Evolutionary conservation across 768 basidiomycete genomes (phyloP).

Genomic region (Mycena metata): DNA sequence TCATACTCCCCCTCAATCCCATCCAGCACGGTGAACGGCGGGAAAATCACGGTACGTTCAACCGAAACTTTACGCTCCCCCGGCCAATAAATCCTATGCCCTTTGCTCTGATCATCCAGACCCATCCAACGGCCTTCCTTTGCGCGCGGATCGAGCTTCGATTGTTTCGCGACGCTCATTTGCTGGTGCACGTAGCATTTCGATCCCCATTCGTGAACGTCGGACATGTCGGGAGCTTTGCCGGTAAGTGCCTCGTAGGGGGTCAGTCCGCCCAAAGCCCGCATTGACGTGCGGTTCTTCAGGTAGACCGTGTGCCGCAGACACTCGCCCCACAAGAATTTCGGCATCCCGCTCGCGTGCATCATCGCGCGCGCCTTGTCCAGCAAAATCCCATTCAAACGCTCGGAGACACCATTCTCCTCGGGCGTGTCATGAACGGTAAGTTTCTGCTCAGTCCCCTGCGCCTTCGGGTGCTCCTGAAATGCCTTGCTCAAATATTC

Average conservation of each 20-base stretch:
- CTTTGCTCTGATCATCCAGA: conserved; percentile 28
- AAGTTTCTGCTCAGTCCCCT: conserved; percentile 40
- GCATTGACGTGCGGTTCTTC: conserved; percentile 33
- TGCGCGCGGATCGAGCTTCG: conserved; percentile 19
- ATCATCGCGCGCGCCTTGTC: conserved; percentile 42
- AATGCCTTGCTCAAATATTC: conserved; percentile 19
- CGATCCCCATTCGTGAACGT: conserved; percentile 14
- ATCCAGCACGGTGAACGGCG: no score
- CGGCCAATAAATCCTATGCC: conserved; percentile 39
- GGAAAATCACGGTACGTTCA: no score
- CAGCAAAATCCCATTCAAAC: conserved; percentile 40
- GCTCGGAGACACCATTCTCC: conserved; percentile 49
- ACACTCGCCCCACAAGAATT: conserved; percentile 38
- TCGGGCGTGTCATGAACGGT: conserved; percentile 45
- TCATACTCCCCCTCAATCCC: no score
- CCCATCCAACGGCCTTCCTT: conserved; percentile 25
- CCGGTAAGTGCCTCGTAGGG: conserved; percentile 31
- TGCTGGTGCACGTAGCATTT: conserved; percentile 16
- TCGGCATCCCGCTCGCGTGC: conserved; percentile 22
- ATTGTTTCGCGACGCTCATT: conserved; percentile 1
- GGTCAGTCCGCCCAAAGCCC: conserved; percentile 20
- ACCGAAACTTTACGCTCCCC: conserved; percentile 28
- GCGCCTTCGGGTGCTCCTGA: conserved; percentile 13
- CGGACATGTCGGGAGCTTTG: conserved; percentile 35
- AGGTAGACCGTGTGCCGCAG: conserved; percentile 39